Evolutionary conservation across 2,329 filamentous ascomycete genomes (phyloP).

Genomic region (Trichoderma harzianum): DNA sequence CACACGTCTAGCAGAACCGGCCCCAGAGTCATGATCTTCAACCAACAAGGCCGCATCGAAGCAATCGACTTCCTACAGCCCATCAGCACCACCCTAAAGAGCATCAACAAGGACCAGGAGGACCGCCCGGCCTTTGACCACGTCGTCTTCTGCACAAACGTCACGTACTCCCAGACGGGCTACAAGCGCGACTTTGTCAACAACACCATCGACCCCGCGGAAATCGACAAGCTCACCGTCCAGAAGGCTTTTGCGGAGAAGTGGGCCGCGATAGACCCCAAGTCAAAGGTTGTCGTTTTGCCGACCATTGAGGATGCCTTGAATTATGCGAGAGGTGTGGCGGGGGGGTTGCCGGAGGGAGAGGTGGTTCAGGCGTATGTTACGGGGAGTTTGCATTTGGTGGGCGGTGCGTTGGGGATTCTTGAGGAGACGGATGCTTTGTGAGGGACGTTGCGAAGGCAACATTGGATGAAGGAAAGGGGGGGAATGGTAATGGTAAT

Average conservation of each 20-base stretch:
- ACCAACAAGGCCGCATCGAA: conserved; percentile 66
- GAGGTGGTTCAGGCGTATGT: conserved; percentile 48
- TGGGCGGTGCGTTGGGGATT: conserved; percentile 52
- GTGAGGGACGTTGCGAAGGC: conserved; percentile 21
- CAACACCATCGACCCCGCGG: conserved; percentile 48
- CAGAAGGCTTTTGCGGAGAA: conserved; percentile 52
- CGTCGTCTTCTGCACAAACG: conserved; percentile 80
- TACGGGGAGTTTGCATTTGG: conserved; percentile 62
- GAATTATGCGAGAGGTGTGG: conserved; percentile 37
- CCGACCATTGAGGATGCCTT: conserved; percentile 57
- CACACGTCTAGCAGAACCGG: conserved; percentile 29
- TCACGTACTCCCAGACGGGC: conserved; percentile 49
- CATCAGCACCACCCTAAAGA: conserved; percentile 38
- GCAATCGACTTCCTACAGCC: conserved; percentile 52
- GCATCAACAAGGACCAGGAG: conserved; percentile 23
- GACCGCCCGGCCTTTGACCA: conserved; percentile 57
- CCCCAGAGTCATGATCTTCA: conserved; percentile 71
- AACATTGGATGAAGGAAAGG: too few species aligned
- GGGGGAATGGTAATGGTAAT: background rate
- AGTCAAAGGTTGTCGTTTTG: conserved; percentile 44
- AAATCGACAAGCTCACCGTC: conserved; percentile 49
- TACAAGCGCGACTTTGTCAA: conserved; percentile 59
- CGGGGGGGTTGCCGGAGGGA: conserved; percentile 24
- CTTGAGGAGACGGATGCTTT: conserved; percentile 46
- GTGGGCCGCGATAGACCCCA: conserved; percentile 48